Percentiles rank a stretch among this genome's conserved stretches.
Conservation (phyloP, 2,329 filamentous ascomycete species). For the Alternaria triticimaculans region DNA sequence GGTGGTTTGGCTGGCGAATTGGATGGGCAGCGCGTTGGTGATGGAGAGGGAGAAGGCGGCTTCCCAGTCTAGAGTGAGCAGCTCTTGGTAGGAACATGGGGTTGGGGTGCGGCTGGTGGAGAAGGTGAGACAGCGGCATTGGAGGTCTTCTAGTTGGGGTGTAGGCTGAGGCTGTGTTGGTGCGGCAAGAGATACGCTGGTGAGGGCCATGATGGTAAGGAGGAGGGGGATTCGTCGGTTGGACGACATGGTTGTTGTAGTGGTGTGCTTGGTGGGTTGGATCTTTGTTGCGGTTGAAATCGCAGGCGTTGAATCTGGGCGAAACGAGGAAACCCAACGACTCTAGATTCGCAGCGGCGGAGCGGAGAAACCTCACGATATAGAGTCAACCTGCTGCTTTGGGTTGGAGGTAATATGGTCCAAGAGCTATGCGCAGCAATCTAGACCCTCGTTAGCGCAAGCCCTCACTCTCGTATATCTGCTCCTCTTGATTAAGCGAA, state of each 20-base stretch:
- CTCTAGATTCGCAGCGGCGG: not conserved
- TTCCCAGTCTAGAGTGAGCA: slow-evolving; percentile 31
- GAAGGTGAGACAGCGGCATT: slow-evolving; percentile 37
- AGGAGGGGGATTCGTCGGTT: not conserved
- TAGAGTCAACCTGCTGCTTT: slow-evolving; percentile 6
- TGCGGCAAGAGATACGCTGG: slow-evolving; percentile 11
- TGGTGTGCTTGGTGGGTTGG: not conserved
- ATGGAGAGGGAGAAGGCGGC: slow-evolving; percentile 30
- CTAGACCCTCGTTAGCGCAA: slow-evolving; percentile 17
- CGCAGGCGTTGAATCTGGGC: not conserved
- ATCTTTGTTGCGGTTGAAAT: not conserved
- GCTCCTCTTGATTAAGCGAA: not conserved
- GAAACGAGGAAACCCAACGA: not conserved
- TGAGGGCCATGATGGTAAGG: slow-evolving; percentile 9
- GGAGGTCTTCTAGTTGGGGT: slow-evolving; percentile 22
- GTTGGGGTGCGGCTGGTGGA: slow-evolving; percentile 24
- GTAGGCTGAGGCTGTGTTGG: slow-evolving; percentile 12
- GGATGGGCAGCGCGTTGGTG: slow-evolving; percentile 29
- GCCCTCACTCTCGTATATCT: slow-evolving; percentile 1
- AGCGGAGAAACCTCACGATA: not conserved
- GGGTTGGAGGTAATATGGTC: not conserved
- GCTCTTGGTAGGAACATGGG: slow-evolving; percentile 28
- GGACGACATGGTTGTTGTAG: slow-evolving; percentile 6
- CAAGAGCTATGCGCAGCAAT: not conserved
- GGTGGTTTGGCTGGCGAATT: slow-evolving; percentile 31